phyloP scores from a whole-genome alignment of 495 filamentous ascomycete genomes.

The Penicillium simplicissimum region DNA sequence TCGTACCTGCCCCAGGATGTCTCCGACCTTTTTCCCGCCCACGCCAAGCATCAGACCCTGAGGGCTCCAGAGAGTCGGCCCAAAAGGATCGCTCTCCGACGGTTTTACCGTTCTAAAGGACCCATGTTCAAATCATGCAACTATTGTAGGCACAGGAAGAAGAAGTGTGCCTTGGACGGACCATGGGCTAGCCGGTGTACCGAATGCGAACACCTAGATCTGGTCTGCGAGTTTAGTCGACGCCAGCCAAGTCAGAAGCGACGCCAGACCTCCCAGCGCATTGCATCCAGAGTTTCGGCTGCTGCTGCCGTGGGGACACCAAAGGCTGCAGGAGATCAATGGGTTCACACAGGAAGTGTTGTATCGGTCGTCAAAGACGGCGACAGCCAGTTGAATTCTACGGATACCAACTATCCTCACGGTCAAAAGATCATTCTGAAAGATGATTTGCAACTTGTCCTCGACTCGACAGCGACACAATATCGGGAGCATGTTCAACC shows the following conservation, averaged over 20 bases:
- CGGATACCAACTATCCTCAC: not conserved
- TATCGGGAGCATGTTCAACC: not conserved
- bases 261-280: not conserved
- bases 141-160: constrained; percentile 8
- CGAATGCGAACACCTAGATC: constrained; percentile 6
- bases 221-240: constrained; percentile 10
- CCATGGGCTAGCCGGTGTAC: constrained; percentile 9
- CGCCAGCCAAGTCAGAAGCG: constrained; percentile 5
- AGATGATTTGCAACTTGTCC: not conserved
- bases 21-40: not conserved
- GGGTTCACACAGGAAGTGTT: not conserved
- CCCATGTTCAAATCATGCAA: constrained; percentile 11
- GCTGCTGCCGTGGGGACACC: not conserved
- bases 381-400: not conserved
- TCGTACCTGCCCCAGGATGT: not conserved
- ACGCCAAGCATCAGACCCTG: not conserved
- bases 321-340: not conserved
- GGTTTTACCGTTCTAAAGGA: not conserved
- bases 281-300: not conserved
- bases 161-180: constrained; percentile 3
- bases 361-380: not conserved
- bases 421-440: not conserved
- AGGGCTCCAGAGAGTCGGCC: not conserved
- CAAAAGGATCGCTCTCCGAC: not conserved
- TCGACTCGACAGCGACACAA: not conserved